A percentile compares a stretch with the other conserved stretches of the same genome.
Evolutionary conservation across 805 yeast genomes (phyloP).

Genomic region (Wickerhamomyces strasburgensis): DNA sequence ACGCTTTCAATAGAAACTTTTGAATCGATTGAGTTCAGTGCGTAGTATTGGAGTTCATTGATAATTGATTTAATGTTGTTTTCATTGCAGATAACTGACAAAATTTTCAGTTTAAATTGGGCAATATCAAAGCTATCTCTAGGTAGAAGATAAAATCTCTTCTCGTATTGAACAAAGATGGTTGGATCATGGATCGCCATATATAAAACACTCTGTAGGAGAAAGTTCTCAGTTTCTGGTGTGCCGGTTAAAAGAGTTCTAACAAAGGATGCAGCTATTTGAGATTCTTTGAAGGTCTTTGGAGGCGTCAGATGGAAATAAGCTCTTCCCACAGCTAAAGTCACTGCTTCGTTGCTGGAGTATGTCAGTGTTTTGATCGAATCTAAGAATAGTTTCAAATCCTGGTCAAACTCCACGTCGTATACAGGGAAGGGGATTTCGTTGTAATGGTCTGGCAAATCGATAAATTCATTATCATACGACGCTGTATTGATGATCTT

Average conservation of each 20-base stretch:
- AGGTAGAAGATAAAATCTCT: slow-evolving; percentile 52
- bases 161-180: slow-evolving; percentile 32
- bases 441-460: slow-evolving; percentile 40
- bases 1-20: slow-evolving; percentile 43
- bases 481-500: slow-evolving; percentile 31
- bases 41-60: slow-evolving; percentile 60
- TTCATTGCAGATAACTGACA: slow-evolving; percentile 54
- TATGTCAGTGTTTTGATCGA: slow-evolving; percentile 42
- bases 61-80: slow-evolving; percentile 47
- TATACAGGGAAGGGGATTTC: slow-evolving; percentile 35
- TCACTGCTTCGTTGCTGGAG: slow-evolving; percentile 53
- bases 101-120: slow-evolving; percentile 52
- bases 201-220: slow-evolving; percentile 43
- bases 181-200: slow-evolving; percentile 35
- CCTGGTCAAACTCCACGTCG: slow-evolving; percentile 46
- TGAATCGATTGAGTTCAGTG: slow-evolving; percentile 26
- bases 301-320: slow-evolving; percentile 56
- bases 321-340: slow-evolving; percentile 56
- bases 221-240: slow-evolving; percentile 30
- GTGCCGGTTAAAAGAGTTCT: slow-evolving; percentile 34
- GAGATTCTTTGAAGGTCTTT: slow-evolving; percentile 39
- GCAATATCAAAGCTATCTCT: slow-evolving; percentile 43
- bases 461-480: slow-evolving; percentile 25
- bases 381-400: slow-evolving; percentile 49
- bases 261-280: slow-evolving; percentile 47